A percentile compares a stretch with the other conserved stretches of the same genome.
phyloP scores from a whole-genome alignment of 331 rosid genomes.

The Quercus lobata region DNA sequence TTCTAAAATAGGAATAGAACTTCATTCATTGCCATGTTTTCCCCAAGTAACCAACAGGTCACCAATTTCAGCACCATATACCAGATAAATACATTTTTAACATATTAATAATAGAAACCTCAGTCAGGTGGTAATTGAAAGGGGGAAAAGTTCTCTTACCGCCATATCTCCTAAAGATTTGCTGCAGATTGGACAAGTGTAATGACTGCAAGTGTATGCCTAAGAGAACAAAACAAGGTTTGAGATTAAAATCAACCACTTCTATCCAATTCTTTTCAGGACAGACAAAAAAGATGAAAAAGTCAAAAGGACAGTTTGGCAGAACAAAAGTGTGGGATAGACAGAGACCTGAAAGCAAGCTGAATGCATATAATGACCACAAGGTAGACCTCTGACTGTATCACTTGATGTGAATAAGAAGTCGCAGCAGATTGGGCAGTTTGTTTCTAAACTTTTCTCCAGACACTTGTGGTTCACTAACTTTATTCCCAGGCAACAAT shows the following conservation, averaged over 20 bases:
- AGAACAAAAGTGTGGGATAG: neutral
- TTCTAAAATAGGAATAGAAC: neutral
- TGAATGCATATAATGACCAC: slow-evolving; percentile 99
- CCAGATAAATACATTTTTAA: neutral
- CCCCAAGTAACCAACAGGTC: neutral
- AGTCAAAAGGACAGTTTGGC: slow-evolving; percentile 10
- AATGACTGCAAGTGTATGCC: slow-evolving; percentile 97
- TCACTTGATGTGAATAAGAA: slow-evolving; percentile 95
- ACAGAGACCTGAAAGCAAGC: slow-evolving; percentile 94
- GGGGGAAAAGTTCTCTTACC: slow-evolving; percentile 38
- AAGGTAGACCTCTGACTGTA: slow-evolving; percentile 87
- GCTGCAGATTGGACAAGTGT: slow-evolving; percentile 99
- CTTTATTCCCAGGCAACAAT: slow-evolving; percentile 93
- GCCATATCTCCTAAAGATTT: slow-evolving; percentile 99
- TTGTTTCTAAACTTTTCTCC: slow-evolving; percentile 93
- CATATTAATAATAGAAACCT: neutral
- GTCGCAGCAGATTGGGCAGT: slow-evolving; percentile 98
- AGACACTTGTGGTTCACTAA: slow-evolving; percentile 83
- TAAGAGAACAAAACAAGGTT: slow-evolving; percentile 31
- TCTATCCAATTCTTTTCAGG: neutral
- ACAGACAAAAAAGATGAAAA: neutral
- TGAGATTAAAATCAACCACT: slow-evolving; percentile 23
- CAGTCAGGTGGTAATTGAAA: neutral
- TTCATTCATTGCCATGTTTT: neutral
- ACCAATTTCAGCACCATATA: neutral